These are phyloP conservation scores for Tagetes patula DNA, from an alignment of 129 eudicot species.

Conservation along the genomic window DNA sequence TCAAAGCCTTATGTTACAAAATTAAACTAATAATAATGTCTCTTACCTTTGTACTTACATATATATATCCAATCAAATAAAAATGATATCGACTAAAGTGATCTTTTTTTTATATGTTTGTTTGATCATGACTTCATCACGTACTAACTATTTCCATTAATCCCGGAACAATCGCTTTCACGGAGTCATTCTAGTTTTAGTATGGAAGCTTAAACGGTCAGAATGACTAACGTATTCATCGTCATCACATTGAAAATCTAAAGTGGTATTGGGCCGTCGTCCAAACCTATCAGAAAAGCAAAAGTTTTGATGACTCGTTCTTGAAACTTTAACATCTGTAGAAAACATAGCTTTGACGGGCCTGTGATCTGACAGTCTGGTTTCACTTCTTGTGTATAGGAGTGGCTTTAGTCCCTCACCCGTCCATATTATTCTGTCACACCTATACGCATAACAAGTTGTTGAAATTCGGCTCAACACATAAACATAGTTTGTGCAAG, in stretches of 20 bases:
- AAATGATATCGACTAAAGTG: conserved; percentile 9
- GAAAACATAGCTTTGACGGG: conserved; percentile 65
- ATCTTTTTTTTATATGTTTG: neutral
- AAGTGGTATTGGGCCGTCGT: conserved; percentile 11
- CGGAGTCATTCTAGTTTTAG: conserved; percentile 20
- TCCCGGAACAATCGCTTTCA: neutral
- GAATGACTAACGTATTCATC: conserved; percentile 33
- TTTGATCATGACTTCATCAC: too few species aligned
- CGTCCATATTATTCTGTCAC: conserved; percentile 73
- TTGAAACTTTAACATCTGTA: conserved; percentile 46
- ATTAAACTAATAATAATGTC: conserved; percentile 13
- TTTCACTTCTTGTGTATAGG: conserved; percentile 50
- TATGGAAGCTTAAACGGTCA: conserved; percentile 35
- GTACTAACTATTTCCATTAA: neutral
- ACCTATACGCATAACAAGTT: conserved; percentile 36
- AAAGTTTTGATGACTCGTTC: conserved; percentile 37
- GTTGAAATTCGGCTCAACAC: neutral
- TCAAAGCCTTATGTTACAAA: conserved; percentile 33
- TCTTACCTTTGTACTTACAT: conserved; percentile 23
- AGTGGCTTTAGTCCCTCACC: conserved; percentile 68
- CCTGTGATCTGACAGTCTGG: conserved; percentile 62
- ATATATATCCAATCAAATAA: conserved; percentile 24
- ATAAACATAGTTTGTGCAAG: neutral
- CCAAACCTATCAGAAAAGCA: conserved; percentile 62
- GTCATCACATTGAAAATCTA: conserved; percentile 35